phyloP scores from a whole-genome alignment of 495 filamentous ascomycete genomes.

The Chlorociboria aeruginascens region DNA sequence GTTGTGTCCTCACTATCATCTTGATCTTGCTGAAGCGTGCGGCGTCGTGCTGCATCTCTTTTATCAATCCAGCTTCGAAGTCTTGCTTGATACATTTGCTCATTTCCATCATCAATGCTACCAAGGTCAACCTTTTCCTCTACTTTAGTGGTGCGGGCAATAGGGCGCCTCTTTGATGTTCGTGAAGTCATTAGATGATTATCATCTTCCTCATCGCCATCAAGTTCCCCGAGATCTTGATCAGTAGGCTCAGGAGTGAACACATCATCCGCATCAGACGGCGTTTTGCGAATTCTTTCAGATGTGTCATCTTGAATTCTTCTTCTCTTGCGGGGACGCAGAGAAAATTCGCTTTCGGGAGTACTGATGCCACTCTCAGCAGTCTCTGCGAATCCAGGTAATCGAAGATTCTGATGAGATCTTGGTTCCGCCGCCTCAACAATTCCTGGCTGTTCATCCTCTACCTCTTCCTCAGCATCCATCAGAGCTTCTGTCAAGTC shows the following conservation, averaged over 20 bases:
- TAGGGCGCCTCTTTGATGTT: slow-evolving; percentile 20
- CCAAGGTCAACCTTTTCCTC: slow-evolving; percentile 54
- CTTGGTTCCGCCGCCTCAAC: slow-evolving; percentile 31
- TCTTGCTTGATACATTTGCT: slow-evolving; percentile 67
- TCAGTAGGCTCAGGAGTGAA: slow-evolving; percentile 9
- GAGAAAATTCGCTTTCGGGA: slow-evolving; percentile 35
- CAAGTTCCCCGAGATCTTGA: slow-evolving; percentile 11
- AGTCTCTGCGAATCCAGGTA: slow-evolving; percentile 61
- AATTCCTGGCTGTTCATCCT: slow-evolving; percentile 30
- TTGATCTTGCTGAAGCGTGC: slow-evolving; percentile 23
- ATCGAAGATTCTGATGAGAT: slow-evolving; percentile 72
- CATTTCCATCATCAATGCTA: slow-evolving; percentile 84
- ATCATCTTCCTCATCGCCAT: slow-evolving; percentile 24
- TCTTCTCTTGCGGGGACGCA: slow-evolving; percentile 37
- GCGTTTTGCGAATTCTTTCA: neutral
- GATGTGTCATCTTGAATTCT: slow-evolving; percentile 1
- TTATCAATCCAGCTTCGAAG: slow-evolving; percentile 60
- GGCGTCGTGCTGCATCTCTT: slow-evolving; percentile 40
- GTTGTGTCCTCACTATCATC: slow-evolving; percentile 20
- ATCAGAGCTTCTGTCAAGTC: slow-evolving; percentile 60
- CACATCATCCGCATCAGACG: slow-evolving; percentile 7
- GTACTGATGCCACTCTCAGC: slow-evolving; percentile 18
- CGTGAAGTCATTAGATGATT: slow-evolving; percentile 30
- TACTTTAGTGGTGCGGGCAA: slow-evolving; percentile 21
- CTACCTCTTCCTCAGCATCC: slow-evolving; percentile 59